Evolutionary conservation across 176 grass and related monocot species (phyloP).

Genomic region (Zoysia japonica): DNA sequence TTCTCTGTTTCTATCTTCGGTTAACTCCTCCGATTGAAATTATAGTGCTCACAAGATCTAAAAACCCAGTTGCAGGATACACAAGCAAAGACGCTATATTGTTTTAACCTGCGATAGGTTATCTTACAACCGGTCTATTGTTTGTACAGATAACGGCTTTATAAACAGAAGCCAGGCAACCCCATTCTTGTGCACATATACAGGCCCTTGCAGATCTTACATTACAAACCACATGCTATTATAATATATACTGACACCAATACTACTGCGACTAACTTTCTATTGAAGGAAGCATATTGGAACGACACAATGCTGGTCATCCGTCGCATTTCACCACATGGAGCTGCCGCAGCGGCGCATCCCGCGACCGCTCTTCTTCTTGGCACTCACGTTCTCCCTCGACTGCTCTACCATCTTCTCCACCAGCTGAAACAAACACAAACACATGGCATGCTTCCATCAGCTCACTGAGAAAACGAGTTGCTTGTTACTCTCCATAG

Average conservation of each 20-base stretch:
- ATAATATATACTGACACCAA: too few relatives aligned
- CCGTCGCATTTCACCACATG: slow-evolving; percentile 43
- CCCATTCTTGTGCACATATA: background rate
- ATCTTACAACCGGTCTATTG: slow-evolving; percentile 16
- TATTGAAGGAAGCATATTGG: background rate
- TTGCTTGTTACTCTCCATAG: background rate
- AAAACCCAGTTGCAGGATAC: background rate
- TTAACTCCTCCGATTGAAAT: too few relatives aligned
- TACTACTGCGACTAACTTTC: background rate
- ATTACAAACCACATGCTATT: background rate
- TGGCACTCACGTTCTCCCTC: slow-evolving; percentile 38
- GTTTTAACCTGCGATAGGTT: background rate
- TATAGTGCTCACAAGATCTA: background rate
- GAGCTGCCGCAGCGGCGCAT: slow-evolving; percentile 40
- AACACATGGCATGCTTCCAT: background rate
- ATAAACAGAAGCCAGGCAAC: background rate
- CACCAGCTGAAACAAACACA: slow-evolving; percentile 47
- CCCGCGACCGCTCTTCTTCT: slow-evolving; percentile 19
- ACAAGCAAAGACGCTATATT: background rate
- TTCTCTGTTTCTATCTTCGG: too few relatives aligned
- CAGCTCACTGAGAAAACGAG: background rate
- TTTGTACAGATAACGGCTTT: slow-evolving; percentile 15
- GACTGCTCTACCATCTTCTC: slow-evolving; percentile 53
- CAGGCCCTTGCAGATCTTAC: background rate
- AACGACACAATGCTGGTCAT: background rate